Base-by-base conservation (phyloP, 1,139 yeast genomes). In the Geotrichum cucujoidarum region DNA sequence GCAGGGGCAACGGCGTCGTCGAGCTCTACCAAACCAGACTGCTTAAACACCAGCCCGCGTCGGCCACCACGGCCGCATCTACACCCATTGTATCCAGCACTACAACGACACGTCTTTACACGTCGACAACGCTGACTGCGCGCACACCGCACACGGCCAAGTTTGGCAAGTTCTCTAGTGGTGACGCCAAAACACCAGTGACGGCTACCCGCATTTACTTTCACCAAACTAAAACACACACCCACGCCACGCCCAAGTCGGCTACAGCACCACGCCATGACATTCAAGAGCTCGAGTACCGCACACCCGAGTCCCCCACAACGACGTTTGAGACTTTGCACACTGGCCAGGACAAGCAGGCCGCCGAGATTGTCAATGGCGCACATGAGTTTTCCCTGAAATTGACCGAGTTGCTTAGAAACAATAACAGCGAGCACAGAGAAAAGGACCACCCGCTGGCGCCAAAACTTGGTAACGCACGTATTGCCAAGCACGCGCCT, bases 321-420 rank as follows among this genome's bases (percentile, higher is more conserved):
- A 45, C 48, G 2, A 45, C 48, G 8, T 45, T 45, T 45, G 48
- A 45, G 18, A 24, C 27, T 10, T 24, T 6, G 8, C 6, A 24
- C 10, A 10, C 8, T 10, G 27, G 8, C 10, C 27, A 24, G 27
- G 27, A 24, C 8, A 10, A 10, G 7, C 20, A 17, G 8, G 16
- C 37, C 4, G 38, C 20, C 21, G 16, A 20, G 17, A 6, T 41
- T 32, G 47, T 49, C 17, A 45, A 49, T 27, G 49, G 44, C 13
- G 16, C 47, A 4, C 47, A 45, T 17, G 52, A 49, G 17, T 49
- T 42, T 20, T 49, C 52, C n/a, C 22, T 49, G 10, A 42, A 36
- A 20, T 43, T 49, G 17, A 31, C 45, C 16, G 45, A 49, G 18
- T 42, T 45, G 13, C 21, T 48, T 39, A n/a, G n/a, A n/a, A n/a